A percentile compares a stretch with the other conserved stretches of the same genome.
phyloP scores from a whole-genome alignment of 352 stramenopile genomes.

The Phytophthora hibernalis region DNA sequence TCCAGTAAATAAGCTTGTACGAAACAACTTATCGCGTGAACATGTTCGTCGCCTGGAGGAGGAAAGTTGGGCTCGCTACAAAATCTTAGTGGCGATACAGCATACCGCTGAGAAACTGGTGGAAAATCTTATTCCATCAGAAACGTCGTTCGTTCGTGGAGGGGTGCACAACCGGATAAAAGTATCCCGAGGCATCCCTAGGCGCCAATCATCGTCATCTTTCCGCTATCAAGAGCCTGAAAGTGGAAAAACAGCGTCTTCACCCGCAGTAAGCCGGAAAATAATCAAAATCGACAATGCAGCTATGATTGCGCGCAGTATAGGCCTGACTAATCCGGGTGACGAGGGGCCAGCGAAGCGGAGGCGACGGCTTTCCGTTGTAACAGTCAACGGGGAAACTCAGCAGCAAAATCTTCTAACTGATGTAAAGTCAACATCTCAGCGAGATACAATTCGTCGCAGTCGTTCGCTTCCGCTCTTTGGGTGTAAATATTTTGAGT shows the following conservation, averaged over 20 bases:
- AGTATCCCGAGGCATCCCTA: conserved; percentile 7
- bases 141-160: conserved; percentile 7
- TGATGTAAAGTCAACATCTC: background rate
- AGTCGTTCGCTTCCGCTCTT: conserved; percentile 65
- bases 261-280: background rate
- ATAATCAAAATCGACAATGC: conserved; percentile 2
- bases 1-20: conserved; percentile 63
- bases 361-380: conserved; percentile 17
- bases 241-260: background rate
- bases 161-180: conserved; percentile 5
- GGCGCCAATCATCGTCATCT: conserved; percentile 13
- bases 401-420: background rate
- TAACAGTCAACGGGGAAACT: background rate
- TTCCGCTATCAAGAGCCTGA: background rate
- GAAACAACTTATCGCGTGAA: conserved; percentile 40
- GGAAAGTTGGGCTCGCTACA: conserved; percentile 65
- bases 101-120: conserved; percentile 44
- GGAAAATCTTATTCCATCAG: conserved; percentile 41
- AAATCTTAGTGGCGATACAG: conserved; percentile 46
- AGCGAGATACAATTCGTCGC: conserved; percentile 32
- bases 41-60: conserved; percentile 47
- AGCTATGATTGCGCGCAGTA: conserved; percentile 21
- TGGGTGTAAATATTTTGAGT: conserved; percentile 46
- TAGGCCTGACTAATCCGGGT: conserved; percentile 6
- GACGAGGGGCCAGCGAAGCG: background rate